Evolutionary conservation across 306 rosid genomes (phyloP).

Genomic region (Gillenia trifoliata): DNA sequence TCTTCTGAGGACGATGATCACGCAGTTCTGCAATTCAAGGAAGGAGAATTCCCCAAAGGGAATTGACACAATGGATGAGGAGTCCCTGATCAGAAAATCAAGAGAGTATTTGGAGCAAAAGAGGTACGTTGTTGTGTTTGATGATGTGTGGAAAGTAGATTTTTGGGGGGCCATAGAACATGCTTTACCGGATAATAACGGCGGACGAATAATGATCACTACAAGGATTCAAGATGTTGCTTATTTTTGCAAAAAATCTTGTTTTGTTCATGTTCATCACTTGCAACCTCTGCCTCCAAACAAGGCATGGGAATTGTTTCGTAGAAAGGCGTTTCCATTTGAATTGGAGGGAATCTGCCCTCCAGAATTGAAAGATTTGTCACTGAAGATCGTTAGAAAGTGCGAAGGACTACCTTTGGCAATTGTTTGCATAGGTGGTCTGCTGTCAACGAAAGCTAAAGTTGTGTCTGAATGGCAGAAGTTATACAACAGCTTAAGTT

Average conservation of each 20-base stretch:
- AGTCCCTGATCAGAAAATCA: not conserved
- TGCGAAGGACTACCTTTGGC: not conserved
- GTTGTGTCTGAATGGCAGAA: not conserved
- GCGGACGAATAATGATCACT: constrained; percentile 12
- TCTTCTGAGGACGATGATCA: not conserved
- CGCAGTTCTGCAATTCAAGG: not conserved
- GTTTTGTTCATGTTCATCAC: constrained; percentile 4
- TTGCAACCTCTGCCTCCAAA: not conserved
- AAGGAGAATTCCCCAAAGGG: not conserved
- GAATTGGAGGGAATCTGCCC: not conserved
- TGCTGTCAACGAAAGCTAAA: not conserved
- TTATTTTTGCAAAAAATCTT: not conserved
- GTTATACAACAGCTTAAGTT: not conserved
- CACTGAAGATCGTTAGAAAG: not conserved
- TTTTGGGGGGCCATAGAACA: constrained; percentile 3
- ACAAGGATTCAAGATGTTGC: not conserved
- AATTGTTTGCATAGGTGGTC: not conserved
- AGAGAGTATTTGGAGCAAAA: not conserved
- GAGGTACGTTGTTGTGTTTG: constrained; percentile 16
- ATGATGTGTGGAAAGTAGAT: constrained; percentile 10
- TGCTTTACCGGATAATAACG: constrained; percentile 8
- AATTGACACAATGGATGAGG: not conserved
- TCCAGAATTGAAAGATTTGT: not conserved
- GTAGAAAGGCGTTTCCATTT: not conserved
- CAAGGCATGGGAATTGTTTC: not conserved